These are phyloP conservation scores for Thelephora terrestris DNA, from an alignment of 1,284 basidiomycete genomes.

Conservation along the genomic window DNA sequence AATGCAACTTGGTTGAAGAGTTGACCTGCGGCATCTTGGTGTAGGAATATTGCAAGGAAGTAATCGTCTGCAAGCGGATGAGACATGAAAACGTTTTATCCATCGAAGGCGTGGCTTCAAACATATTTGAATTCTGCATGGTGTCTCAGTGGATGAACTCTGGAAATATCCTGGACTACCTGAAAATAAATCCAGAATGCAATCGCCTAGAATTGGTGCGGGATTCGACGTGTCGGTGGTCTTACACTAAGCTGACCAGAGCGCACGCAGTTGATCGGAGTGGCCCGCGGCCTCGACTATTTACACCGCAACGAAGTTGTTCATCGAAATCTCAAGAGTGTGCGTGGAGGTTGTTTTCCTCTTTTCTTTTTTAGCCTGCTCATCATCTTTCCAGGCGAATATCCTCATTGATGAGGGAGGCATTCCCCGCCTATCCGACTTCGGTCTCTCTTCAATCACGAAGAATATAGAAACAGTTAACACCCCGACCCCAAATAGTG, in stretches of 20 bases:
- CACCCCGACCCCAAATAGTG: not conserved
- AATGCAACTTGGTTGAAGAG: too few species aligned
- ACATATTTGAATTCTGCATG: slow-evolving; percentile 7
- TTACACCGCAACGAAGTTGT: slow-evolving; percentile 2
- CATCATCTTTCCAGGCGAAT: not conserved
- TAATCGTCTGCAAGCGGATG: slow-evolving; percentile 6
- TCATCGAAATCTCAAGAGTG: slow-evolving; percentile 5
- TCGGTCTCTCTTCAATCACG: not conserved
- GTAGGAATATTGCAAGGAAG: slow-evolving; percentile 5
- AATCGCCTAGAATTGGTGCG: too few species aligned
- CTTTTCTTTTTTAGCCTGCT: too few species aligned
- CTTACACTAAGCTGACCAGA: not conserved
- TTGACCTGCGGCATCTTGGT: not conserved
- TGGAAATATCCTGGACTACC: too few species aligned
- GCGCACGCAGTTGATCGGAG: slow-evolving; percentile 1
- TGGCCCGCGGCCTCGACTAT: slow-evolving; percentile 3
- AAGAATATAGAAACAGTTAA: not conserved
- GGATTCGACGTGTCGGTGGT: not conserved
- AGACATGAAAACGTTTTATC: slow-evolving; percentile 5
- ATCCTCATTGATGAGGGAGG: slow-evolving; percentile 1
- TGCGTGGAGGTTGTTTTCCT: not conserved
- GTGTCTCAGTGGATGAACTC: slow-evolving; percentile 7
- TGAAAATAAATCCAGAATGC: too few species aligned
- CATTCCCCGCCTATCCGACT: not conserved
- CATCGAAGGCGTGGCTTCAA: slow-evolving; percentile 4